These are phyloP conservation scores for Daedaleopsis sinensis DNA, from an alignment of 768 basidiomycete genomes.

Conservation along the genomic window DNA sequence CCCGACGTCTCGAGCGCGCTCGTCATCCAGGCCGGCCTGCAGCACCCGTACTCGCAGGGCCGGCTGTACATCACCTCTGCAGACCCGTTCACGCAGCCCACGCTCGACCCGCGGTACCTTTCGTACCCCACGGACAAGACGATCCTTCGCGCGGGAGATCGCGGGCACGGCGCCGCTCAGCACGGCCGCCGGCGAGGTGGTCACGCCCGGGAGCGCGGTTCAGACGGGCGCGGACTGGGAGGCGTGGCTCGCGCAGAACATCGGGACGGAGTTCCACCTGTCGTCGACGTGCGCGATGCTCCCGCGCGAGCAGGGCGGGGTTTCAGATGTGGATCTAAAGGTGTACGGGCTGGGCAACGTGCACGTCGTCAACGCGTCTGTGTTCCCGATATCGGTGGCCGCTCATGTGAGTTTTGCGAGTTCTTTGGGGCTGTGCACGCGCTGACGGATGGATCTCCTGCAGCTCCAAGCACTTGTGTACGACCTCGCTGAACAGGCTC, in stretches of 20 bases:
- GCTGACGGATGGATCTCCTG: neutral
- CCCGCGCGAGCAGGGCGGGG: no score
- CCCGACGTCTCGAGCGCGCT: slow-evolving; percentile 37
- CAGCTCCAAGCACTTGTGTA: slow-evolving; percentile 33
- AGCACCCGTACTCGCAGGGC: slow-evolving; percentile 70
- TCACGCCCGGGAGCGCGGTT: slow-evolving; percentile 51
- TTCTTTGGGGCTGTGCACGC: neutral
- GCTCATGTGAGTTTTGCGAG: slow-evolving; percentile 41
- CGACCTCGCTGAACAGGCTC: no score
- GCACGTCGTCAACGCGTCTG: no score
- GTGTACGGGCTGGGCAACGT: no score
- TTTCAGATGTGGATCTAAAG: no score
- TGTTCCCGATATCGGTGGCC: no score
- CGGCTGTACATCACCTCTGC: slow-evolving; percentile 60
- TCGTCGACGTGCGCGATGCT: no score
- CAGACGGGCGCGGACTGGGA: no score
- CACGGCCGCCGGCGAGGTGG: slow-evolving; percentile 45
- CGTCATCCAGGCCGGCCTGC: slow-evolving; percentile 62
- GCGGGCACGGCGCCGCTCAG: slow-evolving; percentile 55
- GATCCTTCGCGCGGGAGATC: slow-evolving; percentile 57
- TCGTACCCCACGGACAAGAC: slow-evolving; percentile 52
- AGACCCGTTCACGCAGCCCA: slow-evolving; percentile 59
- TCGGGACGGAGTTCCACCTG: no score
- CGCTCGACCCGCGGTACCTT: slow-evolving; percentile 71
- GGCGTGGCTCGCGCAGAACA: no score